phyloP scores from a whole-genome alignment of 2,329 filamentous ascomycete species.

The Stagonosporopsis rhizophila region DNA sequence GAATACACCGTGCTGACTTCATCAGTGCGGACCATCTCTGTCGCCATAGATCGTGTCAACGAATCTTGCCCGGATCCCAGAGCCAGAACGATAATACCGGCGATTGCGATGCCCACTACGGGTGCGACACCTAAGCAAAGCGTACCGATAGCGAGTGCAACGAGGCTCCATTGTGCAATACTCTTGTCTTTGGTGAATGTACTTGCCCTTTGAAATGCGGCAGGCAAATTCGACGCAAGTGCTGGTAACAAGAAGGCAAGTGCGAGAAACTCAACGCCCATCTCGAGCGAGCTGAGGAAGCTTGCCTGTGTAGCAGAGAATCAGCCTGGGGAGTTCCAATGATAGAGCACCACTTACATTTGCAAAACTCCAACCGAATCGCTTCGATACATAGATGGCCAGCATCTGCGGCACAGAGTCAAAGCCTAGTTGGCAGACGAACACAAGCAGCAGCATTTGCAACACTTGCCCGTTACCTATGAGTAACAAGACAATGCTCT shows the following conservation, averaged over 20 bases:
- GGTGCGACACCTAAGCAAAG: slow-evolving; percentile 24
- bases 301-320: slow-evolving; percentile 16
- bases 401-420: slow-evolving; percentile 28
- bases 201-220: neutral
- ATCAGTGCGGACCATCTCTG: slow-evolving; percentile 22
- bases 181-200: slow-evolving; percentile 20
- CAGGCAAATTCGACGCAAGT: slow-evolving; percentile 15
- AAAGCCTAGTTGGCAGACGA: slow-evolving; percentile 27
- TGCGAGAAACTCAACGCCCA: slow-evolving; percentile 24
- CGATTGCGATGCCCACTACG: slow-evolving; percentile 18
- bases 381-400: slow-evolving; percentile 28
- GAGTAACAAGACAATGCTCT: slow-evolving; percentile 2
- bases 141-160: slow-evolving; percentile 18
- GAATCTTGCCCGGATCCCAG: slow-evolving; percentile 30
- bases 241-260: slow-evolving; percentile 19
- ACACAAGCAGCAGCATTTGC: slow-evolving; percentile 20
- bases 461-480: slow-evolving; percentile 19
- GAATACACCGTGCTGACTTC: slow-evolving; percentile 28
- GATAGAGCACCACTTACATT: slow-evolving; percentile 19
- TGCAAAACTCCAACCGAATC: slow-evolving; percentile 27
- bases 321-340: neutral
- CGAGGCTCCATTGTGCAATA: slow-evolving; percentile 18
- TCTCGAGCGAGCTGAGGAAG: slow-evolving; percentile 27
- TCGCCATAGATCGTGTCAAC: slow-evolving; percentile 26
- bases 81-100: slow-evolving; percentile 23